A percentile compares a stretch with the other conserved stretches of the same genome.
Conservation (phyloP, 2,329 filamentous ascomycete species). For the Ceratocystiopsis sp. region DNA sequence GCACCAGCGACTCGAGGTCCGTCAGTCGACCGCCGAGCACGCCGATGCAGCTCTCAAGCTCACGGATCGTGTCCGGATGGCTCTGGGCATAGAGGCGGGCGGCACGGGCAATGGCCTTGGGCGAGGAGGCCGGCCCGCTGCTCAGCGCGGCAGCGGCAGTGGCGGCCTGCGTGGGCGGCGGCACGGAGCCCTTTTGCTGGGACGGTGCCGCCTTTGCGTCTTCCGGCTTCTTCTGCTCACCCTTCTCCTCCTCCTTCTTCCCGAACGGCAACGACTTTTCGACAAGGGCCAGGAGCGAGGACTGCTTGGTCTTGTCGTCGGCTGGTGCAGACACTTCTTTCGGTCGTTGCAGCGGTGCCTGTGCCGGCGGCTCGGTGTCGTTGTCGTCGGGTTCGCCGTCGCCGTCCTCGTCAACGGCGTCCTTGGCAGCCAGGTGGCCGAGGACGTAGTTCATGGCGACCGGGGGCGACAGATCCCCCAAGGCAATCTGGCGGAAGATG, state of each 20-base stretch:
- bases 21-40: conserved; percentile 82
- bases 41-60: conserved; percentile 68
- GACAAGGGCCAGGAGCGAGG: not conserved
- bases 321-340: not conserved
- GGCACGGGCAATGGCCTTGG: not conserved
- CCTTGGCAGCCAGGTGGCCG: conserved; percentile 48
- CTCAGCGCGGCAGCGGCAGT: not conserved
- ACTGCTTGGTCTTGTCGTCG: not conserved
- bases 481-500: conserved; percentile 69
- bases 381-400: conserved; percentile 11
- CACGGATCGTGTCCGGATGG: conserved; percentile 32
- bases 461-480: conserved; percentile 74
- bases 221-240: too few relatives aligned
- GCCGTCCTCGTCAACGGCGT: conserved; percentile 17
- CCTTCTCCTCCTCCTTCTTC: not conserved
- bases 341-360: not conserved
- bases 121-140: conserved; percentile 1
- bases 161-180: not conserved
- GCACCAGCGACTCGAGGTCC: conserved; percentile 85
- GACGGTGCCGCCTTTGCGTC: not conserved
- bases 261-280: not conserved
- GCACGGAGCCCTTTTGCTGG: not conserved
- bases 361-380: not conserved
- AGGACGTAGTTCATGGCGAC: conserved; percentile 86
- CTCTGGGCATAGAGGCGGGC: not conserved